Evolutionary conservation across 2,329 filamentous ascomycete species (phyloP).

Genomic region (Penicillium sp.): DNA sequence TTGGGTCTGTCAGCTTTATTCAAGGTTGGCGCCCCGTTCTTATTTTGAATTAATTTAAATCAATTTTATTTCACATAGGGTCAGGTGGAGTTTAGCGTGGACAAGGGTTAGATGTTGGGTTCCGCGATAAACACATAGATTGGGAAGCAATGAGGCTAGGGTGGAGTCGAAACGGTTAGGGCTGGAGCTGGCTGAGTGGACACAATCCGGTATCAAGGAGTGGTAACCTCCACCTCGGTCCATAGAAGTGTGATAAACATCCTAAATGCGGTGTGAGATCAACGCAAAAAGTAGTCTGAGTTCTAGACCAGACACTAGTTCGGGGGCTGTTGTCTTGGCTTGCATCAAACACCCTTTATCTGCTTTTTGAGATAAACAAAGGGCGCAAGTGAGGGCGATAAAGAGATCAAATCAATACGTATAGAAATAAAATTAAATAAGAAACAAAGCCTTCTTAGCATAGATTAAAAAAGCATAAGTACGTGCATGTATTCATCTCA

Average conservation of each 20-base stretch:
- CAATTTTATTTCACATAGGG: too few species aligned
- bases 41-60: too few species aligned
- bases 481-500: too few species aligned
- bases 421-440: not conserved
- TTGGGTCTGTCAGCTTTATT: not conserved
- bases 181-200: not conserved
- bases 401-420: not conserved
- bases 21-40: too few species aligned
- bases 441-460: not conserved
- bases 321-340: not conserved
- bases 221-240: not conserved
- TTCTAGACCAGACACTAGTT: not conserved
- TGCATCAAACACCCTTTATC: not conserved
- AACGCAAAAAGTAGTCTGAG: not conserved
- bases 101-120: too few species aligned
- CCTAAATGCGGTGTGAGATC: not conserved
- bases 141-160: not conserved
- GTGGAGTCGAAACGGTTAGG: slow-evolving; percentile 1
- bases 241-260: not conserved
- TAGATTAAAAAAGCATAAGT: too few species aligned
- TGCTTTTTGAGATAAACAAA: not conserved
- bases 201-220: not conserved
- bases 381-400: not conserved
- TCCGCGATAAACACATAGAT: too few species aligned
- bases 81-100: too few species aligned